Conservation (phyloP, 352 stramenopile genomes). For the Phytophthora constricta region DNA sequence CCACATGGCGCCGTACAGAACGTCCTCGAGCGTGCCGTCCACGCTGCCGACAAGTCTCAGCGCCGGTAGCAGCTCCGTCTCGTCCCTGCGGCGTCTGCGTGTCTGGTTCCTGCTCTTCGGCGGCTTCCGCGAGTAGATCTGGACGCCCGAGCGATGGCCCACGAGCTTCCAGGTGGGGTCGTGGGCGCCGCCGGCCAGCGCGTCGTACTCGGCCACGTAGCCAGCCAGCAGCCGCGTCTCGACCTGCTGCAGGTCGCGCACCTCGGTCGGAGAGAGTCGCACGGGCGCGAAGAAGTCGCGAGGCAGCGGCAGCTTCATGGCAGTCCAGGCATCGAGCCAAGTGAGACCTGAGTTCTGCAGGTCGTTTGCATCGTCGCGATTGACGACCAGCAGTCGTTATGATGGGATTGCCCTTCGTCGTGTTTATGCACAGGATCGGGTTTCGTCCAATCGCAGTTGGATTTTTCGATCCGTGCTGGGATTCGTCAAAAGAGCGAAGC, state of each 20-base stretch:
- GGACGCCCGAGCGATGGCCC: conserved; percentile 54
- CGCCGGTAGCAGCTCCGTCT: conserved; percentile 26
- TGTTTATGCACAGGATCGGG: not conserved
- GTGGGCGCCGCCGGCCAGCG: conserved; percentile 23
- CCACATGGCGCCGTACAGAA: conserved; percentile 59
- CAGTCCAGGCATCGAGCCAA: conserved; percentile 24
- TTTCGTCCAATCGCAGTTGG: conserved; percentile 6
- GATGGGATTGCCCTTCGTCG: too few species aligned
- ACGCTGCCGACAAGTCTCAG: conserved; percentile 49
- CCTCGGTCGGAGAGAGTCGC: conserved; percentile 46
- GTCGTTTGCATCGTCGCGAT: not conserved
- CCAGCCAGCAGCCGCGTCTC: conserved; percentile 53
- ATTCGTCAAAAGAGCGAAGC: too few species aligned
- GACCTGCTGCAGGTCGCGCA: conserved; percentile 50
- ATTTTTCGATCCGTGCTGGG: not conserved
- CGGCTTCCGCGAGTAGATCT: conserved; percentile 50
- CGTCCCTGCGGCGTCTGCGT: conserved; percentile 1
- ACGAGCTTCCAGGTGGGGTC: conserved; percentile 49
- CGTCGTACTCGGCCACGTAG: conserved; percentile 65
- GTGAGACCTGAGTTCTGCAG: conserved; percentile 8
- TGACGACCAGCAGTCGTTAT: not conserved
- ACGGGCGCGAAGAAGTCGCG: conserved; percentile 60
- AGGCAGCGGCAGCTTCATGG: conserved; percentile 56
- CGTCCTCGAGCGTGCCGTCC: conserved; percentile 47
- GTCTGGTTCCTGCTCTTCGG: conserved; percentile 22